These are phyloP conservation scores for Posidonia australis DNA, from an alignment of 106 monocot species.

Conservation along the genomic window DNA sequence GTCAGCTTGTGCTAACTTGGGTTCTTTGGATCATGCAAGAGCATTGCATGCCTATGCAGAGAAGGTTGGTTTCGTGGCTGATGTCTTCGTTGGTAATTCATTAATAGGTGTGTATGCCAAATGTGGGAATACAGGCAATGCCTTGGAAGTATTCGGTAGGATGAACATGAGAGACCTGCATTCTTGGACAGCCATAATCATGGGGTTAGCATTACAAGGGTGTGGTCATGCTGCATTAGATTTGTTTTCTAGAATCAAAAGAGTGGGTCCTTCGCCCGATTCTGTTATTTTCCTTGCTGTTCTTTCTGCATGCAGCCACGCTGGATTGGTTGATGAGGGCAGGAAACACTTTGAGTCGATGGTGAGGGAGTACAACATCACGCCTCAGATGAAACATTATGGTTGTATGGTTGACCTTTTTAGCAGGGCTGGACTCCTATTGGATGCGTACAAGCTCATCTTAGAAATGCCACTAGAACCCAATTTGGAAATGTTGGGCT, in stretches of 20 bases:
- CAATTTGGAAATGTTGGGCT: conserved; percentile 37
- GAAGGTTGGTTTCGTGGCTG: conserved; percentile 31
- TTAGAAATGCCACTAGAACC: conserved; percentile 41
- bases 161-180: conserved; percentile 38
- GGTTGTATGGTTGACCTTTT: conserved; percentile 61
- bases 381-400: conserved; percentile 41
- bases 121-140: conserved; percentile 31
- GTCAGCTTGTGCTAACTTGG: conserved; percentile 32
- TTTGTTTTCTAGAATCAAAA: conserved; percentile 13
- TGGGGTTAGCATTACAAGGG: conserved; percentile 19
- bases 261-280: conserved; percentile 30
- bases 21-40: conserved; percentile 28
- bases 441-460: conserved; percentile 36
- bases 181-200: conserved; percentile 22
- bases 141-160: conserved; percentile 24
- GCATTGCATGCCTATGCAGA: conserved; percentile 32
- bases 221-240: conserved; percentile 29
- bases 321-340: conserved; percentile 26
- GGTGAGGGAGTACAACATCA: conserved; percentile 19
- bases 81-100: conserved; percentile 39
- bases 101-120: conserved; percentile 52
- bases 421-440: conserved; percentile 41
- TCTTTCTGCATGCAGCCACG: conserved; percentile 49
- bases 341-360: conserved; percentile 41
- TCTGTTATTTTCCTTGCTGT: conserved; percentile 40